Percentiles rank a stretch among this genome's conserved stretches.
Evolutionary conservation across 1,284 basidiomycete species (phyloP).

Genomic region (Ustilago vetiveriae): DNA sequence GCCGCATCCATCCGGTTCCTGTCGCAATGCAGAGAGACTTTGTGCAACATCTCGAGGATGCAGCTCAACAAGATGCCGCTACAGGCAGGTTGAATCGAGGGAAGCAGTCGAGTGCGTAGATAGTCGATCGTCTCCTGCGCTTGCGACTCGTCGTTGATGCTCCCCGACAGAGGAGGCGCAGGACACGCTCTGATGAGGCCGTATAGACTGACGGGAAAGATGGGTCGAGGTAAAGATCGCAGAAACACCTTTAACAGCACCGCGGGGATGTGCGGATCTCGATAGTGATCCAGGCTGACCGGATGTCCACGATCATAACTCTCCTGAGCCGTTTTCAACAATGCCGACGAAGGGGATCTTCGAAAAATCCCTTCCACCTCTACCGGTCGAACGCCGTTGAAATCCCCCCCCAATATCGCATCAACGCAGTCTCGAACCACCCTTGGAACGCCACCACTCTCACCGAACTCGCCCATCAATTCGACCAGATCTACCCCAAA

Average conservation of each 20-base stretch:
- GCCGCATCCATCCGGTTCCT: slow-evolving; percentile 82
- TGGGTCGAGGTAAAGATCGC: slow-evolving; percentile 78
- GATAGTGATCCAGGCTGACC: slow-evolving; percentile 77
- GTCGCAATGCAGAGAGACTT: slow-evolving; percentile 75
- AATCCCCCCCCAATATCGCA: slow-evolving; percentile 69
- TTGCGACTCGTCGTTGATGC: slow-evolving; percentile 32
- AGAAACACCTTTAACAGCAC: slow-evolving; percentile 85
- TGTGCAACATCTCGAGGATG: slow-evolving; percentile 78
- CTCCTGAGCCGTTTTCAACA: slow-evolving; percentile 78
- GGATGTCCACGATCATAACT: slow-evolving; percentile 85
- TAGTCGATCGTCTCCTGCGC: slow-evolving; percentile 70
- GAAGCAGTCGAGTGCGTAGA: slow-evolving; percentile 68
- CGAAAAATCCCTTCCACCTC: slow-evolving; percentile 82
- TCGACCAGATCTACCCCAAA: slow-evolving; percentile 82
- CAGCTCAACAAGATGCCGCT: slow-evolving; percentile 78
- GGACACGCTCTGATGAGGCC: slow-evolving; percentile 77
- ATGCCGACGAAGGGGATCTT: slow-evolving; percentile 76
- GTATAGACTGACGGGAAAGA: slow-evolving; percentile 78
- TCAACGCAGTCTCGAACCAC: slow-evolving; percentile 80
- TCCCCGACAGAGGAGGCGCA: slow-evolving; percentile 6
- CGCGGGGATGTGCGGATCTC: slow-evolving; percentile 81
- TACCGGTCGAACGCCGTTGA: slow-evolving; percentile 70
- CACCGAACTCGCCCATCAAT: slow-evolving; percentile 79
- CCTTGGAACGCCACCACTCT: slow-evolving; percentile 79
- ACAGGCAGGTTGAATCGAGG: slow-evolving; percentile 74